These are phyloP conservation scores for Ampelocalamus luodianensis DNA, from an alignment of 176 grass and related monocot species.

Conservation along the genomic window DNA sequence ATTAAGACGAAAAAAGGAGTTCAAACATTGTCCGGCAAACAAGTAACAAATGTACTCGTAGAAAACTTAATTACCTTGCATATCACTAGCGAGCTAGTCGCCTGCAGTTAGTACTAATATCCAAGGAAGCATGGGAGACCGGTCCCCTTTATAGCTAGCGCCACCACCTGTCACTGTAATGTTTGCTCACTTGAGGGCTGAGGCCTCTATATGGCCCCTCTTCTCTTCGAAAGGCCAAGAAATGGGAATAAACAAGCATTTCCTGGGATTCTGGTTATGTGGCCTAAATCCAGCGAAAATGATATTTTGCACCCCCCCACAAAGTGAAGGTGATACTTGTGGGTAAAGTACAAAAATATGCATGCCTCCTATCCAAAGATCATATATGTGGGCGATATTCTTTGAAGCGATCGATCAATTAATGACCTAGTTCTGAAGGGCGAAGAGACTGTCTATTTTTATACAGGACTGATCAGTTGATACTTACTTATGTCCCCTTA, in stretches of 20 bases:
- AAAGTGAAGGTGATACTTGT: background rate
- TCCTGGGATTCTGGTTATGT: slow-evolving; percentile 5
- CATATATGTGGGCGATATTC: background rate
- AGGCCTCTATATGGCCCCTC: background rate
- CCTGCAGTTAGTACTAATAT: background rate
- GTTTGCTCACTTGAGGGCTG: background rate
- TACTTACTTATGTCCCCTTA: background rate
- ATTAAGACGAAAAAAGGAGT: too few species aligned
- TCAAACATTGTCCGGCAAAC: too few species aligned
- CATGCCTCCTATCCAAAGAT: background rate
- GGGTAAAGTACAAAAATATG: background rate
- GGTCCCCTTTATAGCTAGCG: slow-evolving; percentile 16
- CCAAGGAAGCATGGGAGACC: background rate
- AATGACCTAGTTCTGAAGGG: background rate
- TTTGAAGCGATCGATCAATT: background rate
- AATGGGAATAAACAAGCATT: background rate
- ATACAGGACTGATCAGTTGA: background rate
- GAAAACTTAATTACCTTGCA: background rate
- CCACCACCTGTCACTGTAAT: background rate
- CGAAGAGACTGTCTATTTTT: background rate
- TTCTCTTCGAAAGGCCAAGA: background rate
- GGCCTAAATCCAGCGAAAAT: slow-evolving; percentile 40
- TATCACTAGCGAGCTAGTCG: background rate
- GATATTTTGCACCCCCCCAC: slow-evolving; percentile 6
- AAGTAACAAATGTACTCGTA: background rate